phyloP scores from a whole-genome alignment of 306 rosid species.

The Gastrolobium bilobum region DNA sequence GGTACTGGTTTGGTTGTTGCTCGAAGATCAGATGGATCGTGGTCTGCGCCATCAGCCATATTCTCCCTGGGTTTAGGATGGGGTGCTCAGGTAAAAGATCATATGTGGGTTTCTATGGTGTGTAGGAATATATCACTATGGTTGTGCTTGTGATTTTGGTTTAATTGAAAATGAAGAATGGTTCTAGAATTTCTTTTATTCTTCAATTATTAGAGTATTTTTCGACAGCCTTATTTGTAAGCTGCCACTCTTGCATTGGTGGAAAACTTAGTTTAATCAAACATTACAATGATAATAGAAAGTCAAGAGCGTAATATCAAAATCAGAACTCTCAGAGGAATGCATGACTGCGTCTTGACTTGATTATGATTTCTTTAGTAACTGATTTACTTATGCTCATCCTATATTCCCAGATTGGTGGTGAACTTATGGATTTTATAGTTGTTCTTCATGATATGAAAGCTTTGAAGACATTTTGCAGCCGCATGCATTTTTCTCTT shows the following conservation, averaged over 20 bases:
- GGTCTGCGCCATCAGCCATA: conserved; percentile 99
- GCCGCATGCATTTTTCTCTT: conserved; percentile 96
- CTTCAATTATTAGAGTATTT: conserved; percentile 6
- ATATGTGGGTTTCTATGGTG: conserved; percentile 2
- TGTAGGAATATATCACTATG: conserved; percentile 9
- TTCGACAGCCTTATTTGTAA: conserved; percentile 4
- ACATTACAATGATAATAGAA: not conserved
- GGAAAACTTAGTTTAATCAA: not conserved
- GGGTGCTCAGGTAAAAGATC: conserved; percentile 90
- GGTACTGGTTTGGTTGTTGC: conserved; percentile 98
- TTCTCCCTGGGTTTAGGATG: conserved; percentile 92
- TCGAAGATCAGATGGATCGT: conserved; percentile 92
- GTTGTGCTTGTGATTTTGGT: not conserved
- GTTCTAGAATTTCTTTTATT: not conserved
- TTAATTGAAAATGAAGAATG: not conserved
- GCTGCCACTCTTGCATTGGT: not conserved
- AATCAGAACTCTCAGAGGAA: not conserved
- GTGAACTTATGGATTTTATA: conserved; percentile 94
- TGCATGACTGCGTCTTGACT: conserved; percentile 14
- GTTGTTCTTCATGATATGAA: conserved; percentile 81
- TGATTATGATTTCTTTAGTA: conserved; percentile 27
- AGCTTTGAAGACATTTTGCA: conserved; percentile 95
- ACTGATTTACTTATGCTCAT: conserved; percentile 35
- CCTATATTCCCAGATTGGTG: conserved; percentile 75
- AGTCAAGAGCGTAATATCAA: not conserved